These are phyloP conservation scores for Wallacemonas collosoma DNA, from an alignment of 208 protist species.

Conservation along the genomic window DNA sequence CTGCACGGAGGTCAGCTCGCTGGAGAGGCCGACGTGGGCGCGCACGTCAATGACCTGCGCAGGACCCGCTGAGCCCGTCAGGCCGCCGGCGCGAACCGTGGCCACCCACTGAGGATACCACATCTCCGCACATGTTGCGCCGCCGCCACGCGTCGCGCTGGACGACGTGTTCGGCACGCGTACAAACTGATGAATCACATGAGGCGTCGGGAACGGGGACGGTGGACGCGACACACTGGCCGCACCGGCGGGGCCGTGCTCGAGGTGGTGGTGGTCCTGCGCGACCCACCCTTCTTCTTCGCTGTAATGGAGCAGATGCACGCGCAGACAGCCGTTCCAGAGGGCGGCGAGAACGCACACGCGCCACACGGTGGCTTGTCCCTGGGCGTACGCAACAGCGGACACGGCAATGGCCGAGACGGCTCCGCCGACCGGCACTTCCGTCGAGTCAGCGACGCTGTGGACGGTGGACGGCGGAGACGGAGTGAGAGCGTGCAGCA, in stretches of 20 bases:
- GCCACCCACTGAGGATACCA: neutral
- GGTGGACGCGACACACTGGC: constrained; percentile 21
- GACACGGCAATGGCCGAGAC: constrained; percentile 5
- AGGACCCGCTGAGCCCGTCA: neutral
- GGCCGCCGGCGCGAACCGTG: neutral
- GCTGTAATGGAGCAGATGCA: neutral
- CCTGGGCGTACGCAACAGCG: neutral
- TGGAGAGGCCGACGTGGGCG: neutral
- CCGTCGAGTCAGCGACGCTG: neutral
- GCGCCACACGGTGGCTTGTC: neutral
- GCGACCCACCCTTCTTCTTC: neutral
- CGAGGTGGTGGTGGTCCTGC: neutral
- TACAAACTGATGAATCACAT: neutral
- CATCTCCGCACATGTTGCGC: neutral
- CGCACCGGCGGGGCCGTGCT: neutral
- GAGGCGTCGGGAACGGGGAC: constrained; percentile 18
- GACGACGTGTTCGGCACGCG: neutral
- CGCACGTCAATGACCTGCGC: constrained; percentile 11
- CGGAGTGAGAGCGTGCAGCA: neutral
- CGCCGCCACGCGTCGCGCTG: too few relatives aligned
- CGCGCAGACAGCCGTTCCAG: neutral
- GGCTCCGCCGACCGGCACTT: neutral
- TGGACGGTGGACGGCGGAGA: neutral
- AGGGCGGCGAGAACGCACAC: constrained; percentile 11
- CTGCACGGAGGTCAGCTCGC: neutral